A percentile compares a stretch with the other conserved stretches of the same genome.
Conservation (phyloP, 495 filamentous ascomycete species). For the Lepraria neglecta region DNA sequence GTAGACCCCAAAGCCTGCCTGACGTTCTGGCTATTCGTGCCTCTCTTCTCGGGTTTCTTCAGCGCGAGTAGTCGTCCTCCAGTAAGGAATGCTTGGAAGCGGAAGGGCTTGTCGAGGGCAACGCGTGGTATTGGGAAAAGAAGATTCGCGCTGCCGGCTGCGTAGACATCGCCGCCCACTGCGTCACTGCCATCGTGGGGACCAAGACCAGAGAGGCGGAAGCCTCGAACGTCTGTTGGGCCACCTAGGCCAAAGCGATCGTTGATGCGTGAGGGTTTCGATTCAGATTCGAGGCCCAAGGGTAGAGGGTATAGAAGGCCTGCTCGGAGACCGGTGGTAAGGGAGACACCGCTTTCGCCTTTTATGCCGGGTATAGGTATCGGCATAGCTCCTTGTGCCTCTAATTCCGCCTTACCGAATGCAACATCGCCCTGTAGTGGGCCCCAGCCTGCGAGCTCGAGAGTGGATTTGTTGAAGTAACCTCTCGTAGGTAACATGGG, state of each 20-base stretch:
- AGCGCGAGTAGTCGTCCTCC: conserved; percentile 79
- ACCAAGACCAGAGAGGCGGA: conserved; percentile 80
- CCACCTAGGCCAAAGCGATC: conserved; percentile 94
- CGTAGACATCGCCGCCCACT: conserved; percentile 85
- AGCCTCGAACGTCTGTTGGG: conserved; percentile 89
- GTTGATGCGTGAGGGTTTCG: conserved; percentile 68
- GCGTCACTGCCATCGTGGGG: conserved; percentile 79
- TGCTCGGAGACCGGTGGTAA: conserved; percentile 57
- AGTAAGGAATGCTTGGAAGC: conserved; percentile 85
- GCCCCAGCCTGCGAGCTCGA: conserved; percentile 83
- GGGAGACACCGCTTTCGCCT: conserved; percentile 66
- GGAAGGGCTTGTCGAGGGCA: conserved; percentile 72
- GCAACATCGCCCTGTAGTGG: conserved; percentile 80
- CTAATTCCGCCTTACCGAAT: conserved; percentile 81
- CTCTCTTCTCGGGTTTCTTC: conserved; percentile 50
- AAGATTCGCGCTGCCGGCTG: conserved; percentile 77
- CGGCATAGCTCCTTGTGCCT: conserved; percentile 66
- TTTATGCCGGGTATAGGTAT: conserved; percentile 60
- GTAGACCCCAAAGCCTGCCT: conserved; percentile 47
- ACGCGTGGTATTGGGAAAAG: conserved; percentile 75
- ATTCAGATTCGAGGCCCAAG: conserved; percentile 44
- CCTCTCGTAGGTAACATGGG: conserved; percentile 75
- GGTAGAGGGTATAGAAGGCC: conserved; percentile 59
- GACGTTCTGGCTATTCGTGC: conserved; percentile 50
- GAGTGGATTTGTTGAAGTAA: conserved; percentile 65